Evolutionary conservation across 225 moss, liverwort and hornwort species (phyloP), one percentile per base, ranked within the genome.

Genomic region (Polytrichum formosum): DNA sequence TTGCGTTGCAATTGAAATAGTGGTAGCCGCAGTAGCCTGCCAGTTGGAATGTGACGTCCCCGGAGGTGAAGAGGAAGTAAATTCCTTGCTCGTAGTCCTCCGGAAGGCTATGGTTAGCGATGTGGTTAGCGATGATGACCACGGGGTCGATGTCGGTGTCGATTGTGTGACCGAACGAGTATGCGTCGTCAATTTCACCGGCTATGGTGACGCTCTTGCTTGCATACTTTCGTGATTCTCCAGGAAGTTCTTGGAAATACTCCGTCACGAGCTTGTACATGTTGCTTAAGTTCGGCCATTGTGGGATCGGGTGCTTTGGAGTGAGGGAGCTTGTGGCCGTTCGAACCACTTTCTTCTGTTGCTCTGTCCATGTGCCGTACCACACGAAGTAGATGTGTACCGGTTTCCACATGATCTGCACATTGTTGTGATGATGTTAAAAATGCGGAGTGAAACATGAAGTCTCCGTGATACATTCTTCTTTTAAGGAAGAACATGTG

Each of bases 361-460:
- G 6, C 1, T n/a, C 25, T n/a, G 60, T 25, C 60, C 60, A 60
- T n/a, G 60, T 25, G 9, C 60, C 60, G 60, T 60, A 60, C 60
- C 60, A 60, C 60, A 60, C 60, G 60, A 60, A n/a, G 60, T 60
- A 60, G n/a, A 60, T 22, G 60, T 61, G 60, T 7, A 61, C 4
- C 21, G 60, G 60, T 61, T 61, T 61, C 60, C 60, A 61, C 60
- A 61, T 61, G 13, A 61, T 26, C 60, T 61, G 60, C 60, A 46
- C 46, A 46, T 46, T 46, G 46, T 13, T 46, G 46, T 4, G 16
- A 46, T 46, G 46, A 46, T 46, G 46, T 13, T 46, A 46, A 46
- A 46, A 46, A 9, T 46, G 3, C 4, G 13, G 4, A 13, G 13
- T 16, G 10, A 46, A 33, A 46, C 46, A 13, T 13, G 35, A 2